A percentile compares a stretch with the other conserved stretches of the same genome.
Evolutionary conservation across 2,329 filamentous ascomycete species (phyloP).

Genomic region (Herpomyces periplanetae): DNA sequence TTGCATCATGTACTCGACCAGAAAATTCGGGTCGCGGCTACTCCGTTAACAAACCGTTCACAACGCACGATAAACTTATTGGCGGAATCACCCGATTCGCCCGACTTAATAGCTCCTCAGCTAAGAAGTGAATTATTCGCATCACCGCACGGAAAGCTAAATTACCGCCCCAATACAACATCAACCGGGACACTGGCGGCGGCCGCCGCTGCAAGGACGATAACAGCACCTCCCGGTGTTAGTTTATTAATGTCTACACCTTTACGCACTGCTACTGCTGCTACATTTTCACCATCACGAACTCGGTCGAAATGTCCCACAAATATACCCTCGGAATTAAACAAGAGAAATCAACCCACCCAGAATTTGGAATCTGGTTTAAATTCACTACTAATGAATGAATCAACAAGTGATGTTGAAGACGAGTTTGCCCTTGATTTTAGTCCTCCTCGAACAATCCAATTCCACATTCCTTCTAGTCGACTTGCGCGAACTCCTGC

Average conservation of each 20-base stretch:
- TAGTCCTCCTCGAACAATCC: constrained; percentile 73
- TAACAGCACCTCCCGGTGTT: background rate
- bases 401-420: no score
- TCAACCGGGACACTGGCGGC: constrained; percentile 8
- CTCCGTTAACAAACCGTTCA: constrained; percentile 23
- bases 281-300: no score
- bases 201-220: constrained; percentile 1
- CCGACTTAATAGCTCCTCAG: constrained; percentile 40
- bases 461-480: constrained; percentile 38
- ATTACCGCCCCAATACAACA: no score
- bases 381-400: no score
- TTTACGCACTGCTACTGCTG: no score
- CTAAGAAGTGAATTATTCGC: constrained; percentile 53
- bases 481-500: constrained; percentile 44
- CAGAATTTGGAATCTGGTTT: no score
- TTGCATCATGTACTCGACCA: constrained; percentile 78
- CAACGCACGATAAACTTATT: no score
- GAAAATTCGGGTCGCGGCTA: constrained; percentile 71
- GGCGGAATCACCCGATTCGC: constrained; percentile 30
- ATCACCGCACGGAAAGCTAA: constrained; percentile 28
- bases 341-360: no score
- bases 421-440: constrained; percentile 21
- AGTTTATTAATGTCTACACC: no score
- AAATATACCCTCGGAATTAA: no score
- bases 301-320: no score